These are phyloP conservation scores for Aegilops sharonensis DNA, from an alignment of 176 grass and related monocot genomes.

Conservation along the genomic window DNA sequence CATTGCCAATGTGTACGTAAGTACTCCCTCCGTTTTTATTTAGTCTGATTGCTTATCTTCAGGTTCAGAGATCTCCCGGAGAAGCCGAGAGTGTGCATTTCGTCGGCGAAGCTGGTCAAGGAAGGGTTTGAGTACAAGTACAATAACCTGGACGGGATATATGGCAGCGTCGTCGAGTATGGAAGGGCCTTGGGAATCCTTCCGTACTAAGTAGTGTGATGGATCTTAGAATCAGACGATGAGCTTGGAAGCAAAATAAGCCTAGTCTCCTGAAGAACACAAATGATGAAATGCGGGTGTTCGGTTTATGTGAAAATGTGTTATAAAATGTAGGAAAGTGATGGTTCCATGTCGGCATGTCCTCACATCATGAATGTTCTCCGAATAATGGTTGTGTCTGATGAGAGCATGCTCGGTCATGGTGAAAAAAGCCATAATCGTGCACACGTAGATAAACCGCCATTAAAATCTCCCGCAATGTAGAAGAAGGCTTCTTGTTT, in stretches of 20 bases:
- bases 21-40: not conserved
- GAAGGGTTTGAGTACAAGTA: conserved; percentile 1
- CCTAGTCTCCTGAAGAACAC: not conserved
- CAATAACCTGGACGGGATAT: not conserved
- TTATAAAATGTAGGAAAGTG: too few relatives aligned
- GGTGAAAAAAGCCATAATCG: too few relatives aligned
- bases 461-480: too few relatives aligned
- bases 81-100: not conserved
- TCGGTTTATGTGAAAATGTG: not conserved
- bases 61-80: not conserved
- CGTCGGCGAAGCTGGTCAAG: conserved; percentile 21
- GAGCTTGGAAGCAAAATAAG: not conserved
- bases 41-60: not conserved
- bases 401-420: too few relatives aligned
- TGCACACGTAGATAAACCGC: too few relatives aligned
- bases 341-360: too few relatives aligned
- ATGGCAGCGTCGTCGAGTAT: not conserved
- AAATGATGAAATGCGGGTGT: not conserved
- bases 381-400: too few relatives aligned
- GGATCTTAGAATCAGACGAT: not conserved
- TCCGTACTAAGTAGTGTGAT: not conserved
- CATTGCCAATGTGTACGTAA: too few relatives aligned
- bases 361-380: too few relatives aligned
- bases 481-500: too few relatives aligned
- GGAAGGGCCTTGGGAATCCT: not conserved